Evolutionary conservation across 352 stramenopile species (phyloP), one percentile per base, ranked within the genome.

Genomic region (Globisporangium takayamanum): DNA sequence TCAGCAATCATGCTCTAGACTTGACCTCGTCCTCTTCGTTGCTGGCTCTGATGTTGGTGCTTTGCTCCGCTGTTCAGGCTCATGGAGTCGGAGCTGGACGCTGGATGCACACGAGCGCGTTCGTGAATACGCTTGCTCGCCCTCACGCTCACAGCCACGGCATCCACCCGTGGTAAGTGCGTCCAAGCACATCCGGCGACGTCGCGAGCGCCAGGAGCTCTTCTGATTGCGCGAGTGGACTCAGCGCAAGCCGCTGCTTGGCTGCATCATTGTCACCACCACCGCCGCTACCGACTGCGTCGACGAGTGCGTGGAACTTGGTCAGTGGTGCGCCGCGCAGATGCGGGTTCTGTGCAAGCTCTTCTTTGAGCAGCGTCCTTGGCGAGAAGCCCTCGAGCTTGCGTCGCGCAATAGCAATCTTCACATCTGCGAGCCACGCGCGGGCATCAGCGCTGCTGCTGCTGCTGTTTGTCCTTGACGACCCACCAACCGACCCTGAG

Each of bases 81-180:
- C 28, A 33, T 22, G 22, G 22, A 22, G 22, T 22, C 22, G 22
- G 22, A 22, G 22, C 22, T 22, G 22, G 22, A 22, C 22, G 28
- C 28, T 33, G 28, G 5, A 33, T 3, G 28, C 28, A 33, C 5
- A 22, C 28, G 28, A 33, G 28, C 28, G 28, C 28, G 5, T 6
- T 33, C 3, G 28, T 33, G 1, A 45, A 45, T 14, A 14, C 39
- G 26, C 37, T 22, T 15, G 22, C 22, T 47, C 30, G 25, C 5
- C 33, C 33, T 54, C 18, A 3, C 12, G 1, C 15, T 39, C 45
- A 89, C 50, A 90, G 69, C 83, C 83, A 91, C 53, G 83, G 78
- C 80, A 89, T 93, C 83, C 83, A 93, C 2, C 80, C 83, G 52
- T 89, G 80, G 51, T 87, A 93, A 2, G 80, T 93, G 22, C 84